Evolutionary conservation across 2,329 filamentous ascomycete genomes (phyloP), one percentile per base, ranked within the genome.

Genomic region (Ceratocystiopsis brevicomis): DNA sequence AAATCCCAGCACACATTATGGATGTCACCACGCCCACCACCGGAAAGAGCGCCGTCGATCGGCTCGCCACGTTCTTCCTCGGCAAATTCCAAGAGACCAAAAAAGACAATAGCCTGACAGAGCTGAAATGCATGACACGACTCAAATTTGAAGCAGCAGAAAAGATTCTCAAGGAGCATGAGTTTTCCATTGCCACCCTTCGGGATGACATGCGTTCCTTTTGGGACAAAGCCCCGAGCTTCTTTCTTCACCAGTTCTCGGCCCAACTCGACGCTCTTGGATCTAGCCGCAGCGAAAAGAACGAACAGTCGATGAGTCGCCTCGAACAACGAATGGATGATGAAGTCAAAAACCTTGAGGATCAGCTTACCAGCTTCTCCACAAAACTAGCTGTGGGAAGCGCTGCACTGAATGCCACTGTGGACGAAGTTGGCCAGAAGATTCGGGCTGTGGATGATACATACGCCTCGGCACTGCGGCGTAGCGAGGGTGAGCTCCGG

Each of bases 281-380:
- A 13, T 34, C 40, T 15, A 10, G 37, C 2, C 45, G 41, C 1
- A 42, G 32, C 14, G 44, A 49, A 21, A 47, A 45, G 18, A 39
- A 19, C 33, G 47, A 48, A 30, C 38, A 45, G 14, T 40, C 43
- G 1, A 15, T 51, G 11, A 19, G 43, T 9, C 43, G 47, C 16
- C 38, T 50, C 9, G 41, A 48, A 33, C 43, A 49, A 40, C 39
- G 43, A 18, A 32, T 51, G 10, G 47, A 50, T 14, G 47, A 51
- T 15, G 50, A 50, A 17, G 19, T 48, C 30, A 43, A 39, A 13
- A 41, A 45, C 11, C 41, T 49, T 13, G 37, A 12, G n/a, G 44
- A 48, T 6, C 46, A 51, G 19, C 18, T 50, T 2, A 25, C 44
- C 18, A 41, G 44, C 10, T 32, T 51, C 3, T 51, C 50, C 1